These are phyloP conservation scores for Smittium culicis DNA, from an alignment of 371 early-diverging fungal genomes.

Conservation along the genomic window DNA sequence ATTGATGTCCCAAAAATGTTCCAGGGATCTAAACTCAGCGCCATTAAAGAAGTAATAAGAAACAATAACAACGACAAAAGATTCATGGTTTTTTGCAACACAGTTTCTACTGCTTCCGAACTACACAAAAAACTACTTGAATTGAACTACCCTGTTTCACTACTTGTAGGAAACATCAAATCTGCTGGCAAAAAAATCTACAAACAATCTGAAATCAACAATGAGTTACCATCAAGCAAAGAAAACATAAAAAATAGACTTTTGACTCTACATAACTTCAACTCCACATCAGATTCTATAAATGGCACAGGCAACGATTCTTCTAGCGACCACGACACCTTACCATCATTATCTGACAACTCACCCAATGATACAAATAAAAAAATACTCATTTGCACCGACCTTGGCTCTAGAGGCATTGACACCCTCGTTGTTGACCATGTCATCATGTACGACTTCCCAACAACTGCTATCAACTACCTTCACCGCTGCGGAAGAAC, in stretches of 20 bases:
- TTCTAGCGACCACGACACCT: neutral
- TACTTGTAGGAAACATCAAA: slow-evolving; percentile 12
- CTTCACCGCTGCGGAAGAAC: slow-evolving; percentile 95
- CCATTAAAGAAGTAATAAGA: slow-evolving; percentile 24
- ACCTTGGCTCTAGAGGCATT: slow-evolving; percentile 85
- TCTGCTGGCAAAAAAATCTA: slow-evolving; percentile 8
- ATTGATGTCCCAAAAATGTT: slow-evolving; percentile 56
- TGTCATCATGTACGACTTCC: slow-evolving; percentile 91
- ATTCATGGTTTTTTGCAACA: slow-evolving; percentile 74
- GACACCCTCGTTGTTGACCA: slow-evolving; percentile 83
- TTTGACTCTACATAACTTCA: neutral
- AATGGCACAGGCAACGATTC: no score
- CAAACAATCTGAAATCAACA: slow-evolving; percentile 20
- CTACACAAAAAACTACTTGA: slow-evolving; percentile 7
- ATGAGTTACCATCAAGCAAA: neutral
- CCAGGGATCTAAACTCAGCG: slow-evolving; percentile 25
- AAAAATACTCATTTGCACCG: slow-evolving; percentile 70
- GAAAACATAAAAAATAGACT: neutral
- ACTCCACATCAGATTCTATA: neutral
- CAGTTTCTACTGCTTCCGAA: slow-evolving; percentile 37
- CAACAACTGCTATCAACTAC: slow-evolving; percentile 81
- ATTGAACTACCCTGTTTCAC: slow-evolving; percentile 1
- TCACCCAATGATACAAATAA: neutral
- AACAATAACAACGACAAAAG: slow-evolving; percentile 21
- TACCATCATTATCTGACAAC: neutral